Conservation (phyloP, 345 rosid species). For the Excoecaria cochinchinensis region DNA sequence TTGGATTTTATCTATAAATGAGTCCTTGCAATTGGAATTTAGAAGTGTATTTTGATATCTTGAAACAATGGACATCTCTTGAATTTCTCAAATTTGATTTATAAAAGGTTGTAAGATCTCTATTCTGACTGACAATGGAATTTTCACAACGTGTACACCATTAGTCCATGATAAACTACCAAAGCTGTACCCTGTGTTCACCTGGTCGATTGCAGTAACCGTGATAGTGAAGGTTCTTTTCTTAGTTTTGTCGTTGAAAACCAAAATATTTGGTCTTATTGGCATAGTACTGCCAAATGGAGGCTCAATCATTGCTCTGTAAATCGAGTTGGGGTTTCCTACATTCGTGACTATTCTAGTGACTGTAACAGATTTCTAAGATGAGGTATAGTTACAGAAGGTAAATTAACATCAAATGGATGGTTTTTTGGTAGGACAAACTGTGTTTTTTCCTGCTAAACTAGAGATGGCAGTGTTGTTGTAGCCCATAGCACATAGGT, state of each 20-base stretch:
- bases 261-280: constrained; percentile 26
- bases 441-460: constrained; percentile 24
- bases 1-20: too few species aligned
- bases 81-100: constrained; percentile 17
- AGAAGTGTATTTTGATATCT: too few species aligned
- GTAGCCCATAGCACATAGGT: constrained; percentile 60
- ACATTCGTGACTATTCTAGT: constrained; percentile 61
- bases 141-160: constrained; percentile 36
- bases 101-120: constrained; percentile 20
- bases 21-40: too few species aligned
- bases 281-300: constrained; percentile 34
- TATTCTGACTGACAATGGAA: constrained; percentile 54
- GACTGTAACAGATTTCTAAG: constrained; percentile 35
- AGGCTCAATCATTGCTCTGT: constrained; percentile 42
- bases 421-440: constrained; percentile 28
- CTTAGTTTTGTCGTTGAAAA: constrained; percentile 25
- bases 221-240: constrained; percentile 24
- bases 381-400: constrained; percentile 61
- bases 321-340: constrained; percentile 40
- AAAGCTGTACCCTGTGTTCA: constrained; percentile 49
- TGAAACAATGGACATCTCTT: background rate
- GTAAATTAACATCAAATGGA: constrained; percentile 55
- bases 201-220: constrained; percentile 26
- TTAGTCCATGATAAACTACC: constrained; percentile 69
- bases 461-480: constrained; percentile 38